Conservation (phyloP, 768 basidiomycete species). For the Phlegmacium glaucopus region DNA sequence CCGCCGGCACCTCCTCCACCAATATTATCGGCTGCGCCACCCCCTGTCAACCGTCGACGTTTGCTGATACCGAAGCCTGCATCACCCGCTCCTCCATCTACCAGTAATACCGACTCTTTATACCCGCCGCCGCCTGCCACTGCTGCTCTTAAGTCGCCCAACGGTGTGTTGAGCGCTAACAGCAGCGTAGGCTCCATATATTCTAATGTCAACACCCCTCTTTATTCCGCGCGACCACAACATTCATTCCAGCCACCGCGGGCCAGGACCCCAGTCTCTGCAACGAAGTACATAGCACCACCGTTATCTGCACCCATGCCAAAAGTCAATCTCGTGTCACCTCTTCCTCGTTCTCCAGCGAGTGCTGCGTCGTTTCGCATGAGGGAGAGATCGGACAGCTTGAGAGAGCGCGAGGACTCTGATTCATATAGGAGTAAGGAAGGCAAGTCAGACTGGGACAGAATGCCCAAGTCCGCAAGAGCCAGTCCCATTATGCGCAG, state of each 20-base stretch:
- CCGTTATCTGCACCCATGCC: slow-evolving; percentile 23
- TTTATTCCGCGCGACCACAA: slow-evolving; percentile 11
- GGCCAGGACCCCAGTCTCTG: slow-evolving; percentile 26
- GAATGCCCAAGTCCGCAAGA: slow-evolving; percentile 28
- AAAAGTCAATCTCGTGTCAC: slow-evolving; percentile 28
- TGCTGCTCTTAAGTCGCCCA: slow-evolving; percentile 13
- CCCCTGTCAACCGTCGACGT: slow-evolving; percentile 24
- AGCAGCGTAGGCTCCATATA: slow-evolving; percentile 12
- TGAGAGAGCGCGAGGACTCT: slow-evolving; percentile 15
- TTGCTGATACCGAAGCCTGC: slow-evolving; percentile 17
- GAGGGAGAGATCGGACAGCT: slow-evolving; percentile 20
- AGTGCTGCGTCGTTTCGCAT: slow-evolving; percentile 21
- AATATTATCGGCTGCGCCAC: slow-evolving; percentile 24
- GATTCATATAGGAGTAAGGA: slow-evolving; percentile 11
- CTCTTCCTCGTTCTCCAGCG: slow-evolving; percentile 30
- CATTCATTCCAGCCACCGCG: slow-evolving; percentile 16
- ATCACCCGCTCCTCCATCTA: slow-evolving; percentile 11
- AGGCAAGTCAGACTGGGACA: slow-evolving; percentile 21
- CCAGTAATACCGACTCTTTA: slow-evolving; percentile 10
- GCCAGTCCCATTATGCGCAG: slow-evolving; percentile 44
- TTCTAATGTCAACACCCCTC: slow-evolving; percentile 12
- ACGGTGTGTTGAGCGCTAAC: slow-evolving; percentile 8
- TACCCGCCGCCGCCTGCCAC: slow-evolving; percentile 16
- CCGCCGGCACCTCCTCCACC: slow-evolving; percentile 12
- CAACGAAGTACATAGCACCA: slow-evolving; percentile 7